Evolutionary conservation across 202 grass and related monocot genomes (phyloP), one percentile per base, ranked within the genome.

Genomic region (Zizania palustris): DNA sequence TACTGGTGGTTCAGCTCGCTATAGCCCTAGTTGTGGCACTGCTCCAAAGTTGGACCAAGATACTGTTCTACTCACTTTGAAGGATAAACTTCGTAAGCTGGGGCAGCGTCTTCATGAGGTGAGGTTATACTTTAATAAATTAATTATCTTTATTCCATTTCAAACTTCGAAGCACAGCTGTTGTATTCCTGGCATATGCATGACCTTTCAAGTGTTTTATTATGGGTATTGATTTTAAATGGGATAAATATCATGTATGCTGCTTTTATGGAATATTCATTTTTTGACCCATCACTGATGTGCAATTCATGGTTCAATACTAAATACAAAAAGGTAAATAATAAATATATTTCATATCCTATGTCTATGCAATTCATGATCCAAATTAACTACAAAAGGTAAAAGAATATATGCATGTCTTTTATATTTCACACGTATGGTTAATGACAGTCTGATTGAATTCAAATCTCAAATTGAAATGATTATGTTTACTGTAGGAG

Each of bases 51-150:
- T 81, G 42, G 85, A 92, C 14, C 83, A 80, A 46, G 88, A 85
- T 65, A 49, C 85, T 58, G 74, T 53, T 86, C 41, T 85, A 36
- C 83, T 83, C 39, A 85, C 85, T 45, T 85, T 88, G 62, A 90
- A 84, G 75, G 85, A 90, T 88, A 83, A 83, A 74, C 87, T 87
- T 43, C 82, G 80, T 50, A 84, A 76, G 81, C 87, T 85, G 49
- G 91, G 85, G 74, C 91, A 90, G 40, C 87, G 73, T 51, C 73
- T 93, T 19, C 87, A 87, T 7, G 87, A 93, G 91, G 91, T 93
- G 58, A 77, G 63, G 34, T 82, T 80, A 71, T 43, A 67, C 56
- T 38, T 75, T 60, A 11, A 53, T 16, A 65, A 44, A 19, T 11
- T 65, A 45, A 28, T 64, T 37, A 1, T 7, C 33, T 51, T 58